These are phyloP conservation scores for Paragyromitra xinjiangensis DNA, from an alignment of 495 filamentous ascomycete genomes.

Conservation along the genomic window DNA sequence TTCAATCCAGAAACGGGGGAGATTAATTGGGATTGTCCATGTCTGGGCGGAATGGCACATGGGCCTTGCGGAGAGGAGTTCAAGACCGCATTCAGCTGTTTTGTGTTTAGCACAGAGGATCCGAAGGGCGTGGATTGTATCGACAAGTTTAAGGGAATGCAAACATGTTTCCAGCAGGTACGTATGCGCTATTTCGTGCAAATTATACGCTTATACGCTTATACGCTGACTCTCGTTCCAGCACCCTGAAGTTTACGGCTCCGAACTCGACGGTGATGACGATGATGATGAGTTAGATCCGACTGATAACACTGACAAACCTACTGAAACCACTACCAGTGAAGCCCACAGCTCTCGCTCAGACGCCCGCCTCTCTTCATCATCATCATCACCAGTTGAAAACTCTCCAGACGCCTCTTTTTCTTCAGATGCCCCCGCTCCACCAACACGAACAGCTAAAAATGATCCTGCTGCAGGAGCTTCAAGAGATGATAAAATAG, in stretches of 20 bases:
- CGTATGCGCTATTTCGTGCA: background rate
- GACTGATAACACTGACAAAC: background rate
- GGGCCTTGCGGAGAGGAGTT: conserved; percentile 95
- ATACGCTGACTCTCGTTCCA: conserved; percentile 35
- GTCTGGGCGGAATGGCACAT: conserved; percentile 95
- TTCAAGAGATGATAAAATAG: background rate
- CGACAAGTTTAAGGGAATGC: conserved; percentile 97
- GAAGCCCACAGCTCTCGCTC: background rate
- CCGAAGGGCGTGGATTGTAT: conserved; percentile 99
- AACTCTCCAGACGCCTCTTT: background rate
- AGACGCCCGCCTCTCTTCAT: background rate
- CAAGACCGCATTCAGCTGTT: conserved; percentile 94
- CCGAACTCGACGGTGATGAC: conserved; percentile 90
- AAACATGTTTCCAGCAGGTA: conserved; percentile 81
- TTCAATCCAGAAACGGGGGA: conserved; percentile 99
- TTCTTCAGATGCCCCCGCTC: background rate
- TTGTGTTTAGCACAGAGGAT: conserved; percentile 91
- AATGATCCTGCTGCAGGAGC: background rate
- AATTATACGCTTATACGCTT: background rate
- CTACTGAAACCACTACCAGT: background rate
- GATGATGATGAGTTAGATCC: conserved; percentile 57
- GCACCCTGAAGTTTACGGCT: conserved; percentile 89
- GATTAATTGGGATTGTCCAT: conserved; percentile 99
- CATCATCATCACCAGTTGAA: background rate
- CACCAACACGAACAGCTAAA: background rate